Conservation (phyloP, 371 early-diverging fungal genomes). For the Mucor racemosus region DNA sequence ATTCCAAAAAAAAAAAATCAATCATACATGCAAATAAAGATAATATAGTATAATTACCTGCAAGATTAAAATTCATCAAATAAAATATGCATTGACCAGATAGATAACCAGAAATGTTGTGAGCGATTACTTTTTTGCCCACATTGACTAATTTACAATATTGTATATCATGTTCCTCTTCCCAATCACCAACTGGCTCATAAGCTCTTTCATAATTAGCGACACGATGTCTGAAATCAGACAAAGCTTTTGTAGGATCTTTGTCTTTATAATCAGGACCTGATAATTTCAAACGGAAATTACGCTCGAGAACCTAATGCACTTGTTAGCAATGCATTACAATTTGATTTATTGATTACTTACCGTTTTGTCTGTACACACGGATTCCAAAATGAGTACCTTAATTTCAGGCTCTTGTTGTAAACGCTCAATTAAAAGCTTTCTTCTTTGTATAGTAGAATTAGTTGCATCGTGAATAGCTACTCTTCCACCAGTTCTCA, state of each 20-base stretch:
- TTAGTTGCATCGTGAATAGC: conserved; percentile 94
- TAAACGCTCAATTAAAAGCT: conserved; percentile 66
- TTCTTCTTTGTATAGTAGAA: conserved; percentile 74
- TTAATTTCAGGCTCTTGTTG: conserved; percentile 59
- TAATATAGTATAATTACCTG: conserved; percentile 27
- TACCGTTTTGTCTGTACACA: conserved; percentile 72
- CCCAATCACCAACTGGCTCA: conserved; percentile 76
- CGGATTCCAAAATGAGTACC: conserved; percentile 69
- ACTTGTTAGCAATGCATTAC: too few relatives aligned
- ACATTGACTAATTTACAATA: conserved; percentile 87
- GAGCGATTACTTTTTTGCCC: conserved; percentile 82
- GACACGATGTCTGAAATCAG: conserved; percentile 79
- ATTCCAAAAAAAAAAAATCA: not conserved
- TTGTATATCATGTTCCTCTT: conserved; percentile 74
- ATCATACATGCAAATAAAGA: not conserved
- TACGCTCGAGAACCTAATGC: conserved; percentile 65
- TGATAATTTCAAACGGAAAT: conserved; percentile 80
- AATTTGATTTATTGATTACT: not conserved
- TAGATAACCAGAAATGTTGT: conserved; percentile 81
- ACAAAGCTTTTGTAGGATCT: conserved; percentile 68
- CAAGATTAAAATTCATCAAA: conserved; percentile 78
- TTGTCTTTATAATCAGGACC: conserved; percentile 85
- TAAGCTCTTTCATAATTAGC: conserved; percentile 84
- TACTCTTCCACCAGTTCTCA: conserved; percentile 70
- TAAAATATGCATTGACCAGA: conserved; percentile 86